phyloP scores from a whole-genome alignment of 768 basidiomycete genomes.

The Leccinum disarticulatum region DNA sequence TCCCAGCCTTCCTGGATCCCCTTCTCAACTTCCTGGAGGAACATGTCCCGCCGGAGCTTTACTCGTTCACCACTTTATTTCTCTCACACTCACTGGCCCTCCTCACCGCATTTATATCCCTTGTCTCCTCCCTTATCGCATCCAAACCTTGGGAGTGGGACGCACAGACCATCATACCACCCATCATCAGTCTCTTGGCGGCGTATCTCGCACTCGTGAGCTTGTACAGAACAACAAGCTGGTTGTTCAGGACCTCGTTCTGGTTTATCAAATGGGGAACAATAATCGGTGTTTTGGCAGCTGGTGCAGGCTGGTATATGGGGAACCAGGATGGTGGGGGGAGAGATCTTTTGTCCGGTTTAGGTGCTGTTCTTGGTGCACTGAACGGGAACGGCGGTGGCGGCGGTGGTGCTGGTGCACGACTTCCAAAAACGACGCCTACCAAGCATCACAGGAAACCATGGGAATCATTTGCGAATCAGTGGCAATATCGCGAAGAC shows the following conservation, averaged over 20 bases:
- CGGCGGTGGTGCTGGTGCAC: conserved; percentile 30
- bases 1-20: conserved; percentile 54
- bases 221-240: conserved; percentile 75
- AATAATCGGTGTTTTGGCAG: conserved; percentile 54
- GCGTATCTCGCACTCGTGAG: conserved; percentile 78
- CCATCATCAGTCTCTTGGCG: conserved; percentile 66
- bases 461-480: conserved; percentile 66
- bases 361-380: conserved; percentile 43
- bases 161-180: conserved; percentile 65
- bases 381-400: conserved; percentile 39
- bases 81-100: conserved; percentile 55
- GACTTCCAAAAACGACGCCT: conserved; percentile 17
- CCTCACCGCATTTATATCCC: conserved; percentile 45
- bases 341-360: conserved; percentile 36
- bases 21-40: conserved; percentile 54
- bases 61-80: conserved; percentile 48
- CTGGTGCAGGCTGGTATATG: conserved; percentile 54
- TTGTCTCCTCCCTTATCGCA: conserved; percentile 48
- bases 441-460: conserved; percentile 39
- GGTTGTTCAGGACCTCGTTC: conserved; percentile 64
- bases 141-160: conserved; percentile 63
- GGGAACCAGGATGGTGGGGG: conserved; percentile 37
- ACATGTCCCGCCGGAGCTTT: conserved; percentile 55
- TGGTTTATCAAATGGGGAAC: conserved; percentile 80
- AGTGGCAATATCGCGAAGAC: conserved; percentile 52